Conservation (phyloP, 2,329 filamentous ascomycete species). For the Zymoseptoria ardabiliae region DNA sequence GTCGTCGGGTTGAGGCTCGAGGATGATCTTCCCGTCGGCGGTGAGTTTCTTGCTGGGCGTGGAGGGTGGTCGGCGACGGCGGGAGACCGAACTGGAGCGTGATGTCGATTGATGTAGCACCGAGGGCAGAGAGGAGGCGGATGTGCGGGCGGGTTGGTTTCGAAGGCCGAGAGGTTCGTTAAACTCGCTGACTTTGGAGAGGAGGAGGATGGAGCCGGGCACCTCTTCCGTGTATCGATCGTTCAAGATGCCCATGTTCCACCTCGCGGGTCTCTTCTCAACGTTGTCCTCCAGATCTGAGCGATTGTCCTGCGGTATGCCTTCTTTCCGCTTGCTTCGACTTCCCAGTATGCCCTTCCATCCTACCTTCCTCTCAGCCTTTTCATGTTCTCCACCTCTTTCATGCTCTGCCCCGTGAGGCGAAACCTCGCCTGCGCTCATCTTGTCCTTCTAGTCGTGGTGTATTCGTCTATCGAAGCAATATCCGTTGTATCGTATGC, state of each 20-base stretch:
- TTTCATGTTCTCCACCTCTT: background rate
- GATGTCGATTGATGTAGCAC: slow-evolving; percentile 21
- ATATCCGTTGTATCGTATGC: background rate
- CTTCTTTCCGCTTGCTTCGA: background rate
- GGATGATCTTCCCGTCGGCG: slow-evolving; percentile 70
- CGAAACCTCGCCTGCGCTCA: background rate
- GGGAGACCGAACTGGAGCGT: slow-evolving; percentile 10
- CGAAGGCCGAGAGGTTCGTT: slow-evolving; percentile 57
- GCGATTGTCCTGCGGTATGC: background rate
- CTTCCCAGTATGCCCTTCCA: background rate
- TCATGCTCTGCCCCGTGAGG: background rate
- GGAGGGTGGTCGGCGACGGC: slow-evolving; percentile 7
- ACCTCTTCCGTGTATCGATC: slow-evolving; percentile 77
- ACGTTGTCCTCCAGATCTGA: slow-evolving; percentile 5
- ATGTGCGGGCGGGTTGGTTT: slow-evolving; percentile 55
- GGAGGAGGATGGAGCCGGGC: slow-evolving; percentile 58
- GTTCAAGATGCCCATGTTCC: slow-evolving; percentile 72
- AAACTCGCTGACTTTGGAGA: slow-evolving; percentile 48
- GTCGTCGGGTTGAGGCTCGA: slow-evolving; percentile 88
- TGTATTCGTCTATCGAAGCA: background rate
- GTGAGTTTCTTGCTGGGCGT: slow-evolving; percentile 62
- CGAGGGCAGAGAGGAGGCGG: slow-evolving; percentile 46
- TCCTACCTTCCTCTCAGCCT: background rate
- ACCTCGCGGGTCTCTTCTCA: slow-evolving; percentile 31
- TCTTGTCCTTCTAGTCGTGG: background rate